Conservation (phyloP, 1,284 basidiomycete genomes). For the Ceratobasidium sp. region DNA sequence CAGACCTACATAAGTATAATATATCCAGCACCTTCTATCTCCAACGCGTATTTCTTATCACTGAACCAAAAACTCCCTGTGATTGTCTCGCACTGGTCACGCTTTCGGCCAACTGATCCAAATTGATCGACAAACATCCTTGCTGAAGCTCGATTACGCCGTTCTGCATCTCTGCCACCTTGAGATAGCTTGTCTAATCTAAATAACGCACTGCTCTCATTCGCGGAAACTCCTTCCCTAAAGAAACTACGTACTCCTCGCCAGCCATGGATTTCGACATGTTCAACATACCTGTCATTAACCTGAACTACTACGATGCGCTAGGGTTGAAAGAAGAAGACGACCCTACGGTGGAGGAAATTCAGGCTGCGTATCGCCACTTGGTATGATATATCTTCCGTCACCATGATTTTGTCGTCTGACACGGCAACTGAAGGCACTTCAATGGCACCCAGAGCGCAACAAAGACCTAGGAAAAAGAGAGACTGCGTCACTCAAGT, state of each 20-base stretch:
- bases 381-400: background rate
- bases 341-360: conserved; percentile 12
- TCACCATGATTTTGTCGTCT: background rate
- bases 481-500: conserved; percentile 28
- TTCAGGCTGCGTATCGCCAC: conserved; percentile 23
- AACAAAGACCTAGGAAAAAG: conserved; percentile 23
- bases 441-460: conserved; percentile 34
- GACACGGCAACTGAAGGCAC: background rate
- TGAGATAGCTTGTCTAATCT: too few relatives aligned
- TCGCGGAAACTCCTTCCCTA: too few relatives aligned
- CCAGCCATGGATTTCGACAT: conserved; percentile 31
- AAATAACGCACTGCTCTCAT: too few relatives aligned
- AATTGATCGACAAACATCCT: background rate
- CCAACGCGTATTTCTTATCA: background rate
- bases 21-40: conserved; percentile 3
- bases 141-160: too few relatives aligned
- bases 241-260: background rate
- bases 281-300: conserved; percentile 37
- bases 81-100: too few relatives aligned
- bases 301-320: conserved; percentile 18
- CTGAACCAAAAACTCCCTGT: too few relatives aligned
- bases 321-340: conserved; percentile 22
- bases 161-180: too few relatives aligned
- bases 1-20: background rate
- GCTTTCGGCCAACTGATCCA: too few relatives aligned